These are phyloP conservation scores for Aspergillus spinulosporus DNA, from an alignment of 2,329 filamentous ascomycete species.

Conservation along the genomic window DNA sequence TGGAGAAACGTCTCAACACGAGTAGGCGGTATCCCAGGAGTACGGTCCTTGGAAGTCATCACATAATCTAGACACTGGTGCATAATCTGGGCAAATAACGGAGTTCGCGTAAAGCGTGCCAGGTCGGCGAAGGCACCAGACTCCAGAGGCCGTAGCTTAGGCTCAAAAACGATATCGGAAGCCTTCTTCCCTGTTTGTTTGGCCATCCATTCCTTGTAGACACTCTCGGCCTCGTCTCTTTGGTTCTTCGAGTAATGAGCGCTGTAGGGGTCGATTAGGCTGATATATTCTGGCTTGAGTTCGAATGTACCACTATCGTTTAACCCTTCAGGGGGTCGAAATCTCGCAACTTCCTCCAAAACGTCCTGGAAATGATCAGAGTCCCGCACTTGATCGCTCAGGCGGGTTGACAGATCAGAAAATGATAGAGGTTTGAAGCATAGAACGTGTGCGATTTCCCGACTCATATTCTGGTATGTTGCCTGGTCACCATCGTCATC, in stretches of 20 bases:
- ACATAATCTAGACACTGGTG: conserved; percentile 86
- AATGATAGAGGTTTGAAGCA: conserved; percentile 97
- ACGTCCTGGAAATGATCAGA: conserved; percentile 84
- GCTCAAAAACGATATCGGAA: conserved; percentile 88
- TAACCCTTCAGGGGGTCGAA: conserved; percentile 85
- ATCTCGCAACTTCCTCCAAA: conserved; percentile 82
- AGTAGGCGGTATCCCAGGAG: conserved; percentile 74
- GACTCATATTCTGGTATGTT: conserved; percentile 70
- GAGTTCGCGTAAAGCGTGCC: conserved; percentile 75
- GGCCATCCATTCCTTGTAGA: conserved; percentile 83
- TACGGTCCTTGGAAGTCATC: conserved; percentile 66
- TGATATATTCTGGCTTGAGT: conserved; percentile 79
- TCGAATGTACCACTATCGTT: conserved; percentile 94
- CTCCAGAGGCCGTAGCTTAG: conserved; percentile 72
- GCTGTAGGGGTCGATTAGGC: conserved; percentile 91
- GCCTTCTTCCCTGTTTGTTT: conserved; percentile 79
- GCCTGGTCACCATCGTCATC: conserved; percentile 47
- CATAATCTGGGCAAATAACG: conserved; percentile 85
- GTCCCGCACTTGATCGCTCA: conserved; percentile 87
- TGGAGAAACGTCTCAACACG: conserved; percentile 90
- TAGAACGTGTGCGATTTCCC: conserved; percentile 88
- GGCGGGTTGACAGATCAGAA: conserved; percentile 80
- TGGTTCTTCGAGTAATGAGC: conserved; percentile 97
- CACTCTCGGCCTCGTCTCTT: conserved; percentile 87
- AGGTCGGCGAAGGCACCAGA: conserved; percentile 76